These are phyloP conservation scores for Fraxinus floribunda DNA, from an alignment of 305 asterid genomes.

Conservation along the genomic window DNA sequence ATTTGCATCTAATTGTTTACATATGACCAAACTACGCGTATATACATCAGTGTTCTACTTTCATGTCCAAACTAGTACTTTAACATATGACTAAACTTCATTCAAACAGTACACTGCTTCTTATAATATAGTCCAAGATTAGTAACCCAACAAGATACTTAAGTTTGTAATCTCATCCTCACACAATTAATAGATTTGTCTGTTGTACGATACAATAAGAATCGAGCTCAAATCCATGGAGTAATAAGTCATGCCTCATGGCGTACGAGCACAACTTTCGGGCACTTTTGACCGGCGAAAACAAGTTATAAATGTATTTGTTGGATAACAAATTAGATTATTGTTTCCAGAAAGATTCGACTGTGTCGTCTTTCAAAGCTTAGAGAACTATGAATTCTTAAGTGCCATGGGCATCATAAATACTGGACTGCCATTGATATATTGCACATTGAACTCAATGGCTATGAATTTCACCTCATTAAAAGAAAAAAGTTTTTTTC, in stretches of 20 bases:
- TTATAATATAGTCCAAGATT: not conserved
- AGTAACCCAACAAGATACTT: not conserved
- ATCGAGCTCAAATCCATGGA: not conserved
- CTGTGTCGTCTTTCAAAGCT: not conserved
- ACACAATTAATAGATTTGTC: not conserved
- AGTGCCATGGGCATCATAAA: not conserved
- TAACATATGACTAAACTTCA: not conserved
- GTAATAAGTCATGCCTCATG: not conserved
- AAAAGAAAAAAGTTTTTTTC: not conserved
- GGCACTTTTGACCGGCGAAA: not conserved
- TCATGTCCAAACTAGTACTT: not conserved
- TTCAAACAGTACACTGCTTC: not conserved
- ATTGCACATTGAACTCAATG: slow-evolving; percentile 9
- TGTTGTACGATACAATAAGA: not conserved
- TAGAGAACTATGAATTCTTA: not conserved
- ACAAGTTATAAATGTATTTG: not conserved
- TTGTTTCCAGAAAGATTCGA: not conserved
- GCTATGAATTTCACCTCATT: slow-evolving; percentile 12
- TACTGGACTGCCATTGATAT: not conserved
- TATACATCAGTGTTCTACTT: too few species aligned
- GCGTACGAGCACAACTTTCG: not conserved
- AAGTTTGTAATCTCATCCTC: not conserved
- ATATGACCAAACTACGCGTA: not conserved
- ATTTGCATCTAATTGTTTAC: not conserved
- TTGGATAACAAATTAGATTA: not conserved